A percentile compares a stretch with the other conserved stretches of the same genome.
These are phyloP conservation scores for Ilyonectria sp. DNA, from an alignment of 2,329 filamentous ascomycete species.

Conservation along the genomic window DNA sequence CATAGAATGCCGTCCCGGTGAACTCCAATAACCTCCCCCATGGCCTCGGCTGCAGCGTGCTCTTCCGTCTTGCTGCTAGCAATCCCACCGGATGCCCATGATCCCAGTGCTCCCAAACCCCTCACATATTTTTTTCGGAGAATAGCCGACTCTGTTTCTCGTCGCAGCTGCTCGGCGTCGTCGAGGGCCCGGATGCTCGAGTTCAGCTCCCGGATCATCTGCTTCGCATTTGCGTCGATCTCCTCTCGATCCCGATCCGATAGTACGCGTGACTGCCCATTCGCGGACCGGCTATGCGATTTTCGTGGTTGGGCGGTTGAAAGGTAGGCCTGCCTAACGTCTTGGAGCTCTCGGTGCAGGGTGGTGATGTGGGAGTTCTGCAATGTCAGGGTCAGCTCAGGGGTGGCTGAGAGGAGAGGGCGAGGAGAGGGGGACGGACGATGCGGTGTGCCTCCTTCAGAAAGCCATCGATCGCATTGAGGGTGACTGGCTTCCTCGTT, in stretches of 20 bases:
- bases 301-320: constrained; percentile 80
- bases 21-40: constrained; percentile 74
- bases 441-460: constrained; percentile 95
- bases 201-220: constrained; percentile 88
- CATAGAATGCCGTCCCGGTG: constrained; percentile 89
- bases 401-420: constrained; percentile 16
- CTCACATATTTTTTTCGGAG: constrained; percentile 79
- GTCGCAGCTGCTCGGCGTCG: constrained; percentile 85
- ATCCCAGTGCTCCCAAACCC: constrained; percentile 74
- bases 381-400: constrained; percentile 36
- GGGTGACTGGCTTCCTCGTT: constrained; percentile 56
- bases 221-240: constrained; percentile 89
- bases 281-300: constrained; percentile 63
- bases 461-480: constrained; percentile 82
- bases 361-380: constrained; percentile 89
- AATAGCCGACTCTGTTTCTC: constrained; percentile 80
- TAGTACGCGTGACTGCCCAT: constrained; percentile 69
- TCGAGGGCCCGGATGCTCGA: constrained; percentile 84
- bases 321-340: constrained; percentile 91
- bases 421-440: constrained; percentile 65
- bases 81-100: constrained; percentile 76
- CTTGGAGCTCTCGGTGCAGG: constrained; percentile 83
- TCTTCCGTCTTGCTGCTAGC: constrained; percentile 70
- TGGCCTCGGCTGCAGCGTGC: constrained; percentile 80
- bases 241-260: constrained; percentile 88